These are phyloP conservation scores for Zancudomyces culisetae DNA, from an alignment of 371 early-diverging fungal species.

Conservation along the genomic window DNA sequence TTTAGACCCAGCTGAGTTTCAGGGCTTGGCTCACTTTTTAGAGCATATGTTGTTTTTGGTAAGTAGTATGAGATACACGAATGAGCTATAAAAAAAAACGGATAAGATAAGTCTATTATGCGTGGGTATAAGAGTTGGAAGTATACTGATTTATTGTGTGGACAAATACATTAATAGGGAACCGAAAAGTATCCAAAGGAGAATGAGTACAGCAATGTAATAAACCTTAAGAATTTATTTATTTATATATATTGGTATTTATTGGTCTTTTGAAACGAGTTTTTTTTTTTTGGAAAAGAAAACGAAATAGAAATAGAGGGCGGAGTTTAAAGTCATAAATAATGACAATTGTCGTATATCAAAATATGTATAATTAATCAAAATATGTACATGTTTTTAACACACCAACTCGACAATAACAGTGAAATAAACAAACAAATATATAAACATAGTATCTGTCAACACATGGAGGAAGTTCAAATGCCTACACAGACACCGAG, in stretches of 20 bases:
- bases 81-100: too few relatives aligned
- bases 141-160: too few relatives aligned
- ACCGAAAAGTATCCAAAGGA: constrained; percentile 78
- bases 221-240: constrained; percentile 10
- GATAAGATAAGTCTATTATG: background rate
- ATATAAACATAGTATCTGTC: constrained; percentile 41
- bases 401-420: background rate
- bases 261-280: too few relatives aligned
- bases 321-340: too few relatives aligned
- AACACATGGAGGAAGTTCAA: constrained; percentile 78
- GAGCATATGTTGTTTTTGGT: constrained; percentile 93
- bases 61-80: too few relatives aligned
- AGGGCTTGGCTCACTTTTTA: constrained; percentile 95
- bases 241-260: background rate
- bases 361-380: too few relatives aligned
- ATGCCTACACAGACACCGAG: constrained; percentile 84
- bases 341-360: too few relatives aligned
- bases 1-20: constrained; percentile 52
- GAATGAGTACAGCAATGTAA: constrained; percentile 59
- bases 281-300: too few relatives aligned
- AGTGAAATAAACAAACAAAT: background rate
- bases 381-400: too few relatives aligned
- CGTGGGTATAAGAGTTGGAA: background rate
- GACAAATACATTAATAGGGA: too few relatives aligned
- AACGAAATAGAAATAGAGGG: too few relatives aligned